Conservation (phyloP, 768 basidiomycete species). For the Leccinum arenicola region DNA sequence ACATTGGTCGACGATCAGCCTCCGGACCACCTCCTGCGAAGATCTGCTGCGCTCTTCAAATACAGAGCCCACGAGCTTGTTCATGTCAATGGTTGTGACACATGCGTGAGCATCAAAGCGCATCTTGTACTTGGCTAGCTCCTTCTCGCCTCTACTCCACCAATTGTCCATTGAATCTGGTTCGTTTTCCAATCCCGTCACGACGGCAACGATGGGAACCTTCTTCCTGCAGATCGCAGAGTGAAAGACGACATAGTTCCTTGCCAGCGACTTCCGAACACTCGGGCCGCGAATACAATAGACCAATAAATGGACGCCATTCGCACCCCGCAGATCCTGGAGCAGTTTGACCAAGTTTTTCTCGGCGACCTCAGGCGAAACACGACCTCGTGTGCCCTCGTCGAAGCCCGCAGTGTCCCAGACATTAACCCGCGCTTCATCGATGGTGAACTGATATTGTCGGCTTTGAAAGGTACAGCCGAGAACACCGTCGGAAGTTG, state of each 20-base stretch:
- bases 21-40: conserved; percentile 23
- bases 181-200: conserved; percentile 35
- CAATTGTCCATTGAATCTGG: conserved; percentile 33
- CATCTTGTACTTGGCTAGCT: conserved; percentile 34
- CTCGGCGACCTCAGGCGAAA: conserved; percentile 27
- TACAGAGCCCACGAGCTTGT: conserved; percentile 10
- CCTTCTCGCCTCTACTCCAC: conserved; percentile 36
- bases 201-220: conserved; percentile 31
- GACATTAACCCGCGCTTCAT: conserved; percentile 16
- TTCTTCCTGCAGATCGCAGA: conserved; percentile 31
- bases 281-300: conserved; percentile 34
- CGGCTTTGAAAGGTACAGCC: conserved; percentile 38
- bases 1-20: conserved; percentile 23
- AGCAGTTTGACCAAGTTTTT: conserved; percentile 29
- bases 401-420: conserved; percentile 36
- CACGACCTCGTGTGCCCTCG: conserved; percentile 24
- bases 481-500: conserved; percentile 27
- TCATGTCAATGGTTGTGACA: conserved; percentile 35
- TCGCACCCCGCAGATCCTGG: conserved; percentile 25
- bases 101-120: conserved; percentile 40
- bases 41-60: conserved; percentile 17
- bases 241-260: conserved; percentile 32
- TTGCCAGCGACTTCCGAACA: conserved; percentile 23
- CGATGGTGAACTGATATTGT: conserved; percentile 22
- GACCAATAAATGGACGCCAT: conserved; percentile 31